These are phyloP conservation scores for Cadophora luteo-olivacea DNA, from an alignment of 2,329 filamentous ascomycete genomes.

Conservation along the genomic window DNA sequence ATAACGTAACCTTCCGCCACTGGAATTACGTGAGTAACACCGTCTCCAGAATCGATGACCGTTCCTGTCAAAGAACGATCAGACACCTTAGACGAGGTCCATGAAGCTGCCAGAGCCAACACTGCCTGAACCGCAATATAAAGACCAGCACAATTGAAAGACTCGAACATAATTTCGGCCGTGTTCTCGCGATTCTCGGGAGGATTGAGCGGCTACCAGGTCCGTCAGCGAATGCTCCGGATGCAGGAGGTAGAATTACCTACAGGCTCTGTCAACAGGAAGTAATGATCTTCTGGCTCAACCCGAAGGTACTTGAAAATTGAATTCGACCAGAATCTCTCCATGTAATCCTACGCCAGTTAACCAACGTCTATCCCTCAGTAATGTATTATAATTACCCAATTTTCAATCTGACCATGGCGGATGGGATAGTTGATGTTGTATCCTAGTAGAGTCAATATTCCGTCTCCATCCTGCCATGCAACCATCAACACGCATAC, in stretches of 20 bases:
- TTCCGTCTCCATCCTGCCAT: neutral
- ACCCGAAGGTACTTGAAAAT: constrained; percentile 99
- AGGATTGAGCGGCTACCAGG: constrained; percentile 83
- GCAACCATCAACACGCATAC: constrained; percentile 50
- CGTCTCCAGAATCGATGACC: constrained; percentile 97
- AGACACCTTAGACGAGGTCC: constrained; percentile 98
- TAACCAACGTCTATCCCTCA: constrained; percentile 24
- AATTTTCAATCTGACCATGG: constrained; percentile 98
- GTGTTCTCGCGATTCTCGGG: constrained; percentile 99
- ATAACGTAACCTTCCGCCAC: constrained; percentile 99
- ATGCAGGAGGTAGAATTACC: constrained; percentile 43
- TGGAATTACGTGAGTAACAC: constrained; percentile 98
- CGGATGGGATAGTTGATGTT: constrained; percentile 97
- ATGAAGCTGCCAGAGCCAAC: constrained; percentile 92
- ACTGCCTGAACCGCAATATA: constrained; percentile 99
- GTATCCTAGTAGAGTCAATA: constrained; percentile 67
- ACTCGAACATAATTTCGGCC: constrained; percentile 99
- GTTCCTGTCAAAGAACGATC: constrained; percentile 96
- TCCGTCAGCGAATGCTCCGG: constrained; percentile 13
- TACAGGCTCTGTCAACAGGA: constrained; percentile 96
- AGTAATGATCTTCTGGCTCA: constrained; percentile 98
- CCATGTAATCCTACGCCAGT: constrained; percentile 85
- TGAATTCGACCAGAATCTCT: constrained; percentile 99
- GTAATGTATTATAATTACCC: constrained; percentile 61
- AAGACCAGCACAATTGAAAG: constrained; percentile 98